These are phyloP conservation scores for Saccharomyces hybrid DNA, from an alignment of 1,139 yeast species.

Conservation along the genomic window DNA sequence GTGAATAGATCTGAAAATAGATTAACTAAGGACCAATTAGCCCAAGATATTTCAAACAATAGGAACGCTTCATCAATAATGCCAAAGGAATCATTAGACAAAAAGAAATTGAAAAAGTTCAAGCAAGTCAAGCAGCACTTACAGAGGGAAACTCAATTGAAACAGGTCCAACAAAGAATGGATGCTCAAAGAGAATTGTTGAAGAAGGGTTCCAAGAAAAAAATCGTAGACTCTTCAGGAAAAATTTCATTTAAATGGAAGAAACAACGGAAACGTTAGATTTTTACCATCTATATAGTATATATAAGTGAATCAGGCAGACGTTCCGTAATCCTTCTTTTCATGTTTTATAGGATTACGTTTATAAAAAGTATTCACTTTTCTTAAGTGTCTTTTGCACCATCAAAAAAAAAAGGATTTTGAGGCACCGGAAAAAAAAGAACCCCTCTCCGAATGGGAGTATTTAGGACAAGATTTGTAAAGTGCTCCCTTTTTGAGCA, in stretches of 20 bases:
- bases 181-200: constrained; percentile 75
- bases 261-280: constrained; percentile 66
- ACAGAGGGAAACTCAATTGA: constrained; percentile 60
- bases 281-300: neutral
- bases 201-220: constrained; percentile 85
- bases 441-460: neutral
- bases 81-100: constrained; percentile 40
- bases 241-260: constrained; percentile 77
- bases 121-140: constrained; percentile 50
- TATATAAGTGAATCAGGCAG: neutral
- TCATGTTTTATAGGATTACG: neutral
- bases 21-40: constrained; percentile 53
- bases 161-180: constrained; percentile 63
- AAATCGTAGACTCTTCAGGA: constrained; percentile 58
- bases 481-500: neutral
- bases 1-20: constrained; percentile 66
- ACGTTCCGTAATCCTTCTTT: neutral
- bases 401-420: neutral
- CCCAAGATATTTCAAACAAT: constrained; percentile 11
- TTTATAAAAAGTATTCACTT: neutral
- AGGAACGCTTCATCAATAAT: constrained; percentile 23
- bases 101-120: constrained; percentile 53
- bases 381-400: neutral
- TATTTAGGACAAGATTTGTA: constrained; percentile 1
- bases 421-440: neutral